Conservation (phyloP, 441 rosid genomes). For the Melastoma candidum region DNA sequence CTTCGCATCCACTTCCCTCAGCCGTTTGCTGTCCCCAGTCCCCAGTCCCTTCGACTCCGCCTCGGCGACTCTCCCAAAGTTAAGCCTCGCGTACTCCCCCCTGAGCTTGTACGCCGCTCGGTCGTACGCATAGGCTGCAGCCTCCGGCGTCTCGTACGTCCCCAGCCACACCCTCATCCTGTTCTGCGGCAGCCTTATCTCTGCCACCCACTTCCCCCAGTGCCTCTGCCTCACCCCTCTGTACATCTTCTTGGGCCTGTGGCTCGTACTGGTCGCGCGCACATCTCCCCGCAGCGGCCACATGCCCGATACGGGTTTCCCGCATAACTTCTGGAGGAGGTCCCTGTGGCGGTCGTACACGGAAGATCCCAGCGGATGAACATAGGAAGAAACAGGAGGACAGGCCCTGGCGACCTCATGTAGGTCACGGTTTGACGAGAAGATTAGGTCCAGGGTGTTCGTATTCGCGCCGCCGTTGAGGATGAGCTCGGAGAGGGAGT, state of each 20-base stretch:
- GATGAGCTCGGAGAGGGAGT: slow-evolving; percentile 61
- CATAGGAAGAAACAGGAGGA: slow-evolving; percentile 9
- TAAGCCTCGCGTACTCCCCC: slow-evolving; percentile 86
- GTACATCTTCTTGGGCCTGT: slow-evolving; percentile 46
- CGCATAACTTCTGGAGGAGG: slow-evolving; percentile 45
- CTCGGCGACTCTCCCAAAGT: slow-evolving; percentile 46
- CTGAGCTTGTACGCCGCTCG: slow-evolving; percentile 91
- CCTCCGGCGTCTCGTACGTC: slow-evolving; percentile 58
- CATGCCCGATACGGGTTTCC: slow-evolving; percentile 25
- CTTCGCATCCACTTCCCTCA: slow-evolving; percentile 74
- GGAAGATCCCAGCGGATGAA: slow-evolving; percentile 59
- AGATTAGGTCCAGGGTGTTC: slow-evolving; percentile 70
- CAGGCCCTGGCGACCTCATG: slow-evolving; percentile 13
- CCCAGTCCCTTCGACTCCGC: slow-evolving; percentile 30
- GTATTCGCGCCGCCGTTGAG: slow-evolving; percentile 49
- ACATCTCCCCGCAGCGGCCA: slow-evolving; percentile 1
- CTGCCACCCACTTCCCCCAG: slow-evolving; percentile 87
- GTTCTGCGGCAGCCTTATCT: slow-evolving; percentile 69
- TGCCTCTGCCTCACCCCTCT: slow-evolving; percentile 85
- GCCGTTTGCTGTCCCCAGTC: slow-evolving; percentile 37
- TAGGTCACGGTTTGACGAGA: slow-evolving; percentile 32
- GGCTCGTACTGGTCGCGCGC: too few relatives aligned
- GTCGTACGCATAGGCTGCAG: slow-evolving; percentile 84
- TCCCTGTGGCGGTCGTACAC: slow-evolving; percentile 81
- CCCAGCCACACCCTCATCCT: slow-evolving; percentile 74